These are phyloP conservation scores for Neurospora sp. DNA, from an alignment of 495 filamentous ascomycete genomes.

Conservation along the genomic window DNA sequence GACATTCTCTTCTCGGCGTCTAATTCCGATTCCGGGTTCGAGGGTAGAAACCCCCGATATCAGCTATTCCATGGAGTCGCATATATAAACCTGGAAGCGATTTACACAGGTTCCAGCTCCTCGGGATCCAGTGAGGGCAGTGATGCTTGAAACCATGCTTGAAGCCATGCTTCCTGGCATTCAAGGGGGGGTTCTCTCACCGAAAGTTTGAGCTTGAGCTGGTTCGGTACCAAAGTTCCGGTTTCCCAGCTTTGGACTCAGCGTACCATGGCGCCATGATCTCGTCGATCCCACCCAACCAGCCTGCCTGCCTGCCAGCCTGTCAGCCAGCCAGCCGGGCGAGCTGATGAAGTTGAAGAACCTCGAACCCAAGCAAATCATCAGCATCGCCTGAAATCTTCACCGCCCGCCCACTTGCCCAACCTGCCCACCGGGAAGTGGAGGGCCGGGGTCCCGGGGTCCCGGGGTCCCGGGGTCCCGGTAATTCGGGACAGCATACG, in stretches of 20 bases:
- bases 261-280: background rate
- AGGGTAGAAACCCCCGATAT: background rate
- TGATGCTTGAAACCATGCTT: background rate
- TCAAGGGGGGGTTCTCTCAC: background rate
- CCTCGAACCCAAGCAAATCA: too few species aligned
- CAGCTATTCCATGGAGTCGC: background rate
- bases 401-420: background rate
- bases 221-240: background rate
- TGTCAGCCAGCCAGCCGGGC: background rate
- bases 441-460: too few species aligned
- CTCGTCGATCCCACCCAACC: background rate
- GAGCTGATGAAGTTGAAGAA: background rate
- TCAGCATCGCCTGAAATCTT: background rate
- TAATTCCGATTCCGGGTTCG: background rate
- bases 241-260: background rate
- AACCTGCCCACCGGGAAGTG: background rate
- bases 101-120: background rate
- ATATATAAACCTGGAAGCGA: background rate
- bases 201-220: background rate
- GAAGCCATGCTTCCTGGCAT: background rate
- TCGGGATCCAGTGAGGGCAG: background rate
- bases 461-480: background rate
- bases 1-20: background rate
- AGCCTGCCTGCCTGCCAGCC: too few species aligned
- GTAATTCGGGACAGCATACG: background rate